phyloP scores from a whole-genome alignment of 495 filamentous ascomycete species.

The Aspergillus sclerotiicarbonarius region DNA sequence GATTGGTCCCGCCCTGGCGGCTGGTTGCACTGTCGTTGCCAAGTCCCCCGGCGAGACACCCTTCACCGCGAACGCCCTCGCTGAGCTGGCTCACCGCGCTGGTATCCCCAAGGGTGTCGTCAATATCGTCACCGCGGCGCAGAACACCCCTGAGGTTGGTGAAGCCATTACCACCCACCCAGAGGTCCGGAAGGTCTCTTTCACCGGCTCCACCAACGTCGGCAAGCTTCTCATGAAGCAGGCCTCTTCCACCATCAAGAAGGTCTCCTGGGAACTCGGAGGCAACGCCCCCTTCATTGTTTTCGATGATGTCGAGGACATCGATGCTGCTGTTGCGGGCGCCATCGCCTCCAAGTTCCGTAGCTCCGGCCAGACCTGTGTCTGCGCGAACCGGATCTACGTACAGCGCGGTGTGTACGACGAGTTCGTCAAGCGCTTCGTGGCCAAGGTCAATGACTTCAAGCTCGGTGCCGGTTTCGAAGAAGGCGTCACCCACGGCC shows the following conservation, averaged over 20 bases:
- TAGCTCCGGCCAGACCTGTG: constrained; percentile 84
- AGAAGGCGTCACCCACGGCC: constrained; percentile 71
- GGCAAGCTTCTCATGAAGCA: constrained; percentile 87
- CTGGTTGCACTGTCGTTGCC: constrained; percentile 79
- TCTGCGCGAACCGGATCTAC: constrained; percentile 85
- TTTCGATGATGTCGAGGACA: constrained; percentile 79
- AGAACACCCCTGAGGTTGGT: constrained; percentile 73
- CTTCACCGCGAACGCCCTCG: constrained; percentile 76
- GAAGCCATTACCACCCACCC: constrained; percentile 68
- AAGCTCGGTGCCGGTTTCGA: constrained; percentile 76
- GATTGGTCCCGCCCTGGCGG: constrained; percentile 78
- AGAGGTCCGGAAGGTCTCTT: constrained; percentile 78
- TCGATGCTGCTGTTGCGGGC: constrained; percentile 73
- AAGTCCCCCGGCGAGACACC: constrained; percentile 88
- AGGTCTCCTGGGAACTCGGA: constrained; percentile 82
- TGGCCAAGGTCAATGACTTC: constrained; percentile 72
- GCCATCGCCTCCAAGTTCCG: constrained; percentile 81
- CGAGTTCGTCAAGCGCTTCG: constrained; percentile 66
- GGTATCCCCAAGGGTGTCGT: constrained; percentile 84
- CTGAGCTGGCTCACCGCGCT: constrained; percentile 77
- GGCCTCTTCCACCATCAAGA: constrained; percentile 76
- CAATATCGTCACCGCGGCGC: constrained; percentile 71
- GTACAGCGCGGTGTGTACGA: constrained; percentile 79
- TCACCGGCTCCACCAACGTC: constrained; percentile 85
- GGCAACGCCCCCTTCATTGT: constrained; percentile 94